Evolutionary conservation across 768 basidiomycete species (phyloP).

Genomic region (Exsudoporus frostii): DNA sequence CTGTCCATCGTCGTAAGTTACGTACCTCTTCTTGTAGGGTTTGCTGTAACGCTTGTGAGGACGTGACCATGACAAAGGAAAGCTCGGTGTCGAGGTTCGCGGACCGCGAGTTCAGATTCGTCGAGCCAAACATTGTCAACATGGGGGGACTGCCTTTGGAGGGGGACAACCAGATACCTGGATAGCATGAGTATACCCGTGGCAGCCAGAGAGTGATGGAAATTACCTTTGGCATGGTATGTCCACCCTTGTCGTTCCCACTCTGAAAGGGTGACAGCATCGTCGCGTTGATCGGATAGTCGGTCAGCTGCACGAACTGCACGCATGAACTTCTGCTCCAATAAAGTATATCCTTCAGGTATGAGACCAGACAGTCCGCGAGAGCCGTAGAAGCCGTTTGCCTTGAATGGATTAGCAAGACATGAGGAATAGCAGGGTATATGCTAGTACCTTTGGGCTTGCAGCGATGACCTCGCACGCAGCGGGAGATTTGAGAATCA

Average conservation of each 20-base stretch:
- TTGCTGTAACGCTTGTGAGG: conserved; percentile 48
- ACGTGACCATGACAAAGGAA: conserved; percentile 79
- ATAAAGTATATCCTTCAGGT: conserved; percentile 90
- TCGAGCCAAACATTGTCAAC: conserved; percentile 88
- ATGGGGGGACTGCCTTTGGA: conserved; percentile 47
- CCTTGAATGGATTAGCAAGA: conserved; percentile 43
- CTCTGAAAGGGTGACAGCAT: conserved; percentile 72
- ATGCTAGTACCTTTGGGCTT: conserved; percentile 67
- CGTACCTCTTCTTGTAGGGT: conserved; percentile 54
- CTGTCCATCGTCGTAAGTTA: conserved; percentile 46
- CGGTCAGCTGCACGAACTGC: conserved; percentile 52
- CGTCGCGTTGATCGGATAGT: conserved; percentile 22
- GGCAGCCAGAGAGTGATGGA: not conserved
- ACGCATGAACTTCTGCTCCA: conserved; percentile 80
- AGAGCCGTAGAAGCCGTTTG: conserved; percentile 94
- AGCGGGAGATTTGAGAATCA: conserved; percentile 57
- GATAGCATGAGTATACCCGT: not conserved
- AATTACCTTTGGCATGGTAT: conserved; percentile 93
- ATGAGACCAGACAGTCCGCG: conserved; percentile 88
- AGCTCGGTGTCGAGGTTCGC: conserved; percentile 89
- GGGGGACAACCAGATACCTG: conserved; percentile 86
- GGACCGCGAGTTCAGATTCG: conserved; percentile 91
- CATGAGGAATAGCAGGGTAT: not conserved
- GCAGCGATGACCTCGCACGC: conserved; percentile 78
- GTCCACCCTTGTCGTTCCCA: conserved; percentile 94